A percentile compares a stretch with the other conserved stretches of the same genome.
phyloP scores from a whole-genome alignment of 768 basidiomycete genomes.

The Melanogaster broomeanus region DNA sequence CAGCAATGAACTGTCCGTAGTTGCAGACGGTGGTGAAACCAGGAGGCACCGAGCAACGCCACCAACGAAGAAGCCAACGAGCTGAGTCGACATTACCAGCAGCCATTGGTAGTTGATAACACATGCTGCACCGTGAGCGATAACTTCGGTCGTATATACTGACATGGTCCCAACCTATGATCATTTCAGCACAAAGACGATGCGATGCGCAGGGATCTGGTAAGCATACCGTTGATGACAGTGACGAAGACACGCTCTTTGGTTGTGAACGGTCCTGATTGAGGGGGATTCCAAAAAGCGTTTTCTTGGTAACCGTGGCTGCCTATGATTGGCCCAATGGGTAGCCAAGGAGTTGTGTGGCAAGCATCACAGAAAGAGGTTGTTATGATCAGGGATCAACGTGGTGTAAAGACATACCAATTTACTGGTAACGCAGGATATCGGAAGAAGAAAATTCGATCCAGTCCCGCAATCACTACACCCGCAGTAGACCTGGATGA shows the following conservation, averaged over 20 bases:
- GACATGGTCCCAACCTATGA: constrained; percentile 3
- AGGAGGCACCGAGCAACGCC: constrained; percentile 57
- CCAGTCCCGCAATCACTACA: constrained; percentile 64
- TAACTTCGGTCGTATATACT: constrained; percentile 39
- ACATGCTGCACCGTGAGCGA: constrained; percentile 48
- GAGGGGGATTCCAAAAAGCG: constrained; percentile 29
- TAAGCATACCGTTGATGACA: constrained; percentile 61
- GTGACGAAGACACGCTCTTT: constrained; percentile 70
- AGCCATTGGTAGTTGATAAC: constrained; percentile 34
- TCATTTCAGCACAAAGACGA: constrained; percentile 11
- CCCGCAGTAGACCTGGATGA: constrained; percentile 45
- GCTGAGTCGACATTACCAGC: constrained; percentile 11
- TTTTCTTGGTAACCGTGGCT: constrained; percentile 44
- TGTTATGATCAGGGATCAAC: background rate
- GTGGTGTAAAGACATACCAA: background rate
- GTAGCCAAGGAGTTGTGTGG: constrained; percentile 37
- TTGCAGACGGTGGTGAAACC: constrained; percentile 57
- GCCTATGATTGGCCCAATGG: constrained; percentile 52
- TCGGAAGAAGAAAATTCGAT: constrained; percentile 70
- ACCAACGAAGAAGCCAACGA: constrained; percentile 10
- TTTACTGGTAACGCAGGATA: constrained; percentile 43
- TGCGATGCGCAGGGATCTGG: background rate
- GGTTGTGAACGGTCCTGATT: constrained; percentile 51
- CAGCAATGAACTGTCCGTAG: no score
- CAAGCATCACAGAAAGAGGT: constrained; percentile 31